Conservation (phyloP, 2,329 filamentous ascomycete genomes). For the Alternaria metachromatica region DNA sequence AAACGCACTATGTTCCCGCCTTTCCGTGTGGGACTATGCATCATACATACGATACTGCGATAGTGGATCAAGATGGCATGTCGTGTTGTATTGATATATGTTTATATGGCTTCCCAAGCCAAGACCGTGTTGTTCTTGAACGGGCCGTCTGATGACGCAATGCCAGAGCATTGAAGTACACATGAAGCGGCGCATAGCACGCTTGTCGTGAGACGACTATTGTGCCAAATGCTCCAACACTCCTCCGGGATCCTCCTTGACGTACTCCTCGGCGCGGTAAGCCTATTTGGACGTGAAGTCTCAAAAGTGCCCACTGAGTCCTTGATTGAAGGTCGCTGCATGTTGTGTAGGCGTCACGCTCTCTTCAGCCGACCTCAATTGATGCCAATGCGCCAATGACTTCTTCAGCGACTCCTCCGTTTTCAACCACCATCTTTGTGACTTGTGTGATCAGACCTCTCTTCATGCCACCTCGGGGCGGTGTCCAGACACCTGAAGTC, state of each 20-base stretch:
- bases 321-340: neutral
- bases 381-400: slow-evolving; percentile 81
- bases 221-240: neutral
- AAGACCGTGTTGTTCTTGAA: neutral
- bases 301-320: neutral
- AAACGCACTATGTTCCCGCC: slow-evolving; percentile 5
- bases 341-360: neutral
- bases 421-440: slow-evolving; percentile 76
- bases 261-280: neutral
- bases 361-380: slow-evolving; percentile 62
- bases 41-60: neutral
- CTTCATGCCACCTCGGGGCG: slow-evolving; percentile 83
- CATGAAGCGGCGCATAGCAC: neutral
- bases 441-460: slow-evolving; percentile 74
- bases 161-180: neutral
- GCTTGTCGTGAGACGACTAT: slow-evolving; percentile 4
- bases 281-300: neutral
- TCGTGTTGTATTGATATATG: slow-evolving; percentile 10
- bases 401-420: slow-evolving; percentile 83
- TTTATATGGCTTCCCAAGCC: neutral
- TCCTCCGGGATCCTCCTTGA: neutral
- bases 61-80: neutral
- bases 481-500: slow-evolving; percentile 77
- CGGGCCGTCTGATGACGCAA: neutral
- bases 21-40: neutral